These are phyloP conservation scores for Tremella yokohamensis DNA, from an alignment of 768 basidiomycete genomes.

Conservation along the genomic window DNA sequence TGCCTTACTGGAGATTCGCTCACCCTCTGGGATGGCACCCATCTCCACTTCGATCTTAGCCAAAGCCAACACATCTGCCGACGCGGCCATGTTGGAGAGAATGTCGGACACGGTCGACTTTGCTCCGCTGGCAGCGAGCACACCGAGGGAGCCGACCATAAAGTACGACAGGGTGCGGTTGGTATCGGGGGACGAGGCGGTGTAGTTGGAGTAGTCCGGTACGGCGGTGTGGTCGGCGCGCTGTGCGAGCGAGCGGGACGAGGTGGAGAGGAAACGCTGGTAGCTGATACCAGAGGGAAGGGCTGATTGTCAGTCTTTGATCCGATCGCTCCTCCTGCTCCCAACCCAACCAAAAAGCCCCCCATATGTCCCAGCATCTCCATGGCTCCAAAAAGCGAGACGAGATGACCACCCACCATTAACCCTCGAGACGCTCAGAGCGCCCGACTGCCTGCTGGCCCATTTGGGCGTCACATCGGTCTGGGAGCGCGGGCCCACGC, in stretches of 20 bases:
- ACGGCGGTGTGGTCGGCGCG: conserved; percentile 59
- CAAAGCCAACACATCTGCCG: conserved; percentile 93
- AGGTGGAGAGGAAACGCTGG: conserved; percentile 74
- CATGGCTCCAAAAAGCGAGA: not conserved
- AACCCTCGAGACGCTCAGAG: conserved; percentile 13
- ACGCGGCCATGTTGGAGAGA: conserved; percentile 91
- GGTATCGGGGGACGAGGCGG: conserved; percentile 58
- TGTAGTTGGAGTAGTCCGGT: conserved; percentile 83
- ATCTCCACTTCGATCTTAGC: conserved; percentile 98
- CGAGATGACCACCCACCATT: conserved; percentile 30
- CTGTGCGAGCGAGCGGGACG: conserved; percentile 55
- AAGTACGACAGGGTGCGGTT: conserved; percentile 54
- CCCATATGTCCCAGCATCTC: no score
- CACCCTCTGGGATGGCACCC: conserved; percentile 76
- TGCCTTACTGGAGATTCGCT: conserved; percentile 45
- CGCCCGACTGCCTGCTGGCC: conserved; percentile 29
- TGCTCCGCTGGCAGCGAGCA: conserved; percentile 88
- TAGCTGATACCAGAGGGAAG: conserved; percentile 57
- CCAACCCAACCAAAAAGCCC: no score
- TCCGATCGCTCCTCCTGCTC: not conserved
- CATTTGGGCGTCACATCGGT: conserved; percentile 31
- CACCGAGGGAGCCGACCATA: conserved; percentile 66
- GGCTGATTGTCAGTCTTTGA: conserved; percentile 51
- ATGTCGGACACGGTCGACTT: conserved; percentile 93
- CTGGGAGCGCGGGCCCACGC: conserved; percentile 56